Conservation (phyloP, 1,139 yeast genomes). For the Hyphopichia burtonii region DNA sequence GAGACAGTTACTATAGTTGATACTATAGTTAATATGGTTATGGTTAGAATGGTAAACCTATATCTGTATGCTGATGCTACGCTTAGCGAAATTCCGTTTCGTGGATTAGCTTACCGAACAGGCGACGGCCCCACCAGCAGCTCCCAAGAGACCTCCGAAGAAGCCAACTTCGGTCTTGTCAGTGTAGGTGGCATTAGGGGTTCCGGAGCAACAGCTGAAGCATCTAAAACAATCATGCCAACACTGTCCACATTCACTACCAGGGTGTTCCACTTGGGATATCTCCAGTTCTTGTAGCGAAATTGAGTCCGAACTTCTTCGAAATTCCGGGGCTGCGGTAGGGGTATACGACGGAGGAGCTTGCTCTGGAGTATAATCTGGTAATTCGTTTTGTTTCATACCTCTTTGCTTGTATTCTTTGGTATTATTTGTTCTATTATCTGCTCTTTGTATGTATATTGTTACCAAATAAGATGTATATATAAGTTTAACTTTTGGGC, state of each 20-base stretch:
- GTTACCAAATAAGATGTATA: no score
- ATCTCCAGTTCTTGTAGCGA: conserved; percentile 21
- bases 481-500: no score
- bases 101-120: neutral
- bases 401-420: no score
- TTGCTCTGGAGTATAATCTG: neutral
- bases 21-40: no score
- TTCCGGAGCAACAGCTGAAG: conserved; percentile 17
- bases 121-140: neutral
- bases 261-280: conserved; percentile 8
- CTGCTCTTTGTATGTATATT: no score
- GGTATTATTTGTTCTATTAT: no score
- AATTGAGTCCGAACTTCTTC: conserved; percentile 2
- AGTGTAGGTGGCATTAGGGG: conserved; percentile 12
- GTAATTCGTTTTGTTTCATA: neutral
- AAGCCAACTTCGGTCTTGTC: conserved; percentile 13
- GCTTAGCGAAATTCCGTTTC: no score
- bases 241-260: conserved; percentile 15
- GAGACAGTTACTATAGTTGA: no score
- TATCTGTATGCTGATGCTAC: no score
- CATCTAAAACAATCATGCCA: conserved; percentile 11
- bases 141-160: conserved; percentile 3
- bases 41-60: no score
- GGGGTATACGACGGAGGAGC: conserved; percentile 12
- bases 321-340: conserved; percentile 5